These are phyloP conservation scores for Trichoderma orchidacearum DNA, from an alignment of 495 filamentous ascomycete species.

Conservation along the genomic window DNA sequence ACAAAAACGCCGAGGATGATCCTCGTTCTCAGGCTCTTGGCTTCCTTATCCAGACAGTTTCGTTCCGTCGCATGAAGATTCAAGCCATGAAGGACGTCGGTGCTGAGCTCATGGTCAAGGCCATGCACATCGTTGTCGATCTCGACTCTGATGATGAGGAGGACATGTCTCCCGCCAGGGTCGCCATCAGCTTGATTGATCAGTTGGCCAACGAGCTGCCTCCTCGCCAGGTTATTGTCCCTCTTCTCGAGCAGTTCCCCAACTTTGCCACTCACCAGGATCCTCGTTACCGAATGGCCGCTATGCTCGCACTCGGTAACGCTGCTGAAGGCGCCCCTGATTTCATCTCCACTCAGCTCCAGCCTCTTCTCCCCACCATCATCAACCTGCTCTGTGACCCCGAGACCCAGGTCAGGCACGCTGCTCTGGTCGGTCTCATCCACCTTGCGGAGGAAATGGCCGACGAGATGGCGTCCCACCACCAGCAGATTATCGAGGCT, in stretches of 20 bases:
- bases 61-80: constrained; percentile 89
- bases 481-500: constrained; percentile 66
- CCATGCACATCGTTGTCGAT: constrained; percentile 78
- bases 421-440: constrained; percentile 73
- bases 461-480: constrained; percentile 72
- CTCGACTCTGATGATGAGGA: constrained; percentile 80
- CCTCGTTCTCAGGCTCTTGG: constrained; percentile 77
- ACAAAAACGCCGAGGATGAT: constrained; percentile 66
- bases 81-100: constrained; percentile 66
- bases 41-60: constrained; percentile 84
- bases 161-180: constrained; percentile 74
- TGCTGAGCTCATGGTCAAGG: constrained; percentile 72
- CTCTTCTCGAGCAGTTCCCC: constrained; percentile 71
- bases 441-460: constrained; percentile 85
- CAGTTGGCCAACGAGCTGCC: constrained; percentile 77
- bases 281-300: constrained; percentile 71
- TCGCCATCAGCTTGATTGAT: constrained; percentile 80
- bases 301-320: constrained; percentile 83
- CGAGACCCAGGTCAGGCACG: constrained; percentile 69
- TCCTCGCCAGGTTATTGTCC: constrained; percentile 88
- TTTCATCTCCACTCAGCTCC: constrained; percentile 82
- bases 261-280: constrained; percentile 60
- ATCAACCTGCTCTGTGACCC: constrained; percentile 73
- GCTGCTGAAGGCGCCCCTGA: constrained; percentile 95
- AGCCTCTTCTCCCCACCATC: constrained; percentile 73